phyloP scores from a whole-genome alignment of 108 stramenopile genomes.

The Fragilaria radians region DNA sequence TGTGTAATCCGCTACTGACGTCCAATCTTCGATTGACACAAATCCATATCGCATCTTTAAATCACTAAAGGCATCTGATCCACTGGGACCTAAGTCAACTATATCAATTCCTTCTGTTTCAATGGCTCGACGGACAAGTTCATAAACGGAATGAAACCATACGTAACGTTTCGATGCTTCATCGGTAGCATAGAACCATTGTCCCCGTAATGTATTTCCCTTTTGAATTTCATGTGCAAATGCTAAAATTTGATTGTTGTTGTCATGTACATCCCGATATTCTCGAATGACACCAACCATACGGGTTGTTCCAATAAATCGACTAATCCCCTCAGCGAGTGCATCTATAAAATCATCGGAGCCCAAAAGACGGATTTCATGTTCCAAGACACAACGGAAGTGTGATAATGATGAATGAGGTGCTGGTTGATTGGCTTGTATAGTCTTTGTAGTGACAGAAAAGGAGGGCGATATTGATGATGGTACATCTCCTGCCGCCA shows the following conservation, averaged over 20 bases:
- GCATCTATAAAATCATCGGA: constrained; percentile 52
- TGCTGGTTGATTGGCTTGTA: constrained; percentile 49
- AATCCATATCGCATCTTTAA: constrained; percentile 66
- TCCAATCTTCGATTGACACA: constrained; percentile 56
- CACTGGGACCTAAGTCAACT: constrained; percentile 66
- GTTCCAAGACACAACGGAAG: constrained; percentile 70
- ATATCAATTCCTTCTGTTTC: too few relatives aligned
- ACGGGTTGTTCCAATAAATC: constrained; percentile 63
- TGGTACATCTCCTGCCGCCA: too few relatives aligned
- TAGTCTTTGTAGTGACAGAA: neutral
- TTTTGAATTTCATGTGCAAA: constrained; percentile 69
- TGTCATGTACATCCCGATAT: constrained; percentile 44
- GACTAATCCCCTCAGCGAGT: constrained; percentile 51
- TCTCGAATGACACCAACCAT: constrained; percentile 67
- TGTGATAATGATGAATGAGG: constrained; percentile 69
- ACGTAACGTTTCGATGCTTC: constrained; percentile 63
- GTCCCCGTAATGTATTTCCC: constrained; percentile 56
- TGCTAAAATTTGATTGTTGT: constrained; percentile 45
- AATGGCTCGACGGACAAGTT: constrained; percentile 50
- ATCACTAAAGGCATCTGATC: constrained; percentile 64
- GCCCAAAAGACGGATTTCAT: constrained; percentile 58
- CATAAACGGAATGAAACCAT: constrained; percentile 67
- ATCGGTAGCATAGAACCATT: constrained; percentile 77
- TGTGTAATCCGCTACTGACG: constrained; percentile 20
- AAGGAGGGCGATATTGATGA: neutral